Conservation (phyloP, 2,329 filamentous ascomycete species). For the Hypoxylon sp. region DNA sequence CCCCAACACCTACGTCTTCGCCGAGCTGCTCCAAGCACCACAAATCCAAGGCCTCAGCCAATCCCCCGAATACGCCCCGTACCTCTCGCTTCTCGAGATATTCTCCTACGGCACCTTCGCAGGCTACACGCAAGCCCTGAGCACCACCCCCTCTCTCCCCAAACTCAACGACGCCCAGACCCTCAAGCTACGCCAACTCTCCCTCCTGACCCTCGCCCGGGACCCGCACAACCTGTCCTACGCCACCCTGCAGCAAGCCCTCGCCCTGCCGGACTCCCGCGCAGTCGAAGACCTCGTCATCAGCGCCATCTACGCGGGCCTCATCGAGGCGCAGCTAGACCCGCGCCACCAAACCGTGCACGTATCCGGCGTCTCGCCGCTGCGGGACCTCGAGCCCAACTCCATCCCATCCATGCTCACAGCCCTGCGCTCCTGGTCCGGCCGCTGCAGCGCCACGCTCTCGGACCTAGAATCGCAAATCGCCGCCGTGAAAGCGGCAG, state of each 20-base stretch:
- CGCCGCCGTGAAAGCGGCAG: conserved; percentile 71
- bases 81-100: conserved; percentile 83
- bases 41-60: conserved; percentile 81
- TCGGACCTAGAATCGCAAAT: conserved; percentile 83
- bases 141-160: conserved; percentile 67
- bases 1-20: conserved; percentile 91
- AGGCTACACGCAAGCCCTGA: conserved; percentile 71
- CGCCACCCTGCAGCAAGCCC: conserved; percentile 72
- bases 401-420: conserved; percentile 77
- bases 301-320: conserved; percentile 86
- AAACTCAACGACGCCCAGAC: conserved; percentile 78
- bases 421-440: conserved; percentile 81
- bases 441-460: conserved; percentile 82
- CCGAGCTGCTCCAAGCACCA: conserved; percentile 87
- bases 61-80: conserved; percentile 69
- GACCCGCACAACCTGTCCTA: conserved; percentile 81
- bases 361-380: conserved; percentile 84
- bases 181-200: conserved; percentile 91
- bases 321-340: conserved; percentile 87
- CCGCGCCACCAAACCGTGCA: conserved; percentile 80
- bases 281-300: conserved; percentile 90
- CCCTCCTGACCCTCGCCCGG: conserved; percentile 84
- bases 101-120: conserved; percentile 94
- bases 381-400: conserved; percentile 86
- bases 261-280: conserved; percentile 76